These are phyloP conservation scores for Fusarium mundagurra DNA, from an alignment of 2,329 filamentous ascomycete genomes.

Conservation along the genomic window DNA sequence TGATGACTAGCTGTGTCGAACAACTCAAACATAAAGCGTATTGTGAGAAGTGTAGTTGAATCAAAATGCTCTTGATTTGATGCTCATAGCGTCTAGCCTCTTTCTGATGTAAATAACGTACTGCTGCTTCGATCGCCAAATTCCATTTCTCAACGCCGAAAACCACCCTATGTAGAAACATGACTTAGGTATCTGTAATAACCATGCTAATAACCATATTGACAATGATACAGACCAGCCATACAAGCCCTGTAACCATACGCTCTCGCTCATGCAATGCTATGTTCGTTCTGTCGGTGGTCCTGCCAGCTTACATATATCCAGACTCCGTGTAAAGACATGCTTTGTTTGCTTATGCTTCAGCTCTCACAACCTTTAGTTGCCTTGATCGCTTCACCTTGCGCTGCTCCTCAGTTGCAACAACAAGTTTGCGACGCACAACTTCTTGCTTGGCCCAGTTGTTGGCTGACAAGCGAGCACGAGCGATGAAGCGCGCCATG, in stretches of 20 bases:
- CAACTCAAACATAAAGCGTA: constrained; percentile 7
- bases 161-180: constrained; percentile 6
- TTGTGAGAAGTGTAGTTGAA: neutral
- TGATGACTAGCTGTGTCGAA: neutral
- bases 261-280: constrained; percentile 20
- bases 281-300: constrained; percentile 2
- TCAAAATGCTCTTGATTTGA: constrained; percentile 27
- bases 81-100: constrained; percentile 6
- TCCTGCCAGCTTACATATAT: neutral
- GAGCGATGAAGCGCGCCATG: constrained; percentile 63
- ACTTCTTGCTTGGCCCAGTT: constrained; percentile 63
- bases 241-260: constrained; percentile 1
- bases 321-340: neutral
- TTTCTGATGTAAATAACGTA: neutral
- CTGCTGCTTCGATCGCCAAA: constrained; percentile 5
- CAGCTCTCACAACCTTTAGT: constrained; percentile 53
- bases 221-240: neutral
- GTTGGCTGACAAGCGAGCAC: constrained; percentile 58
- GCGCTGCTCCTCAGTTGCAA: constrained; percentile 58
- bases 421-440: constrained; percentile 59
- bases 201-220: constrained; percentile 24
- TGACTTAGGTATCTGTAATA: constrained; percentile 30
- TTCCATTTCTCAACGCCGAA: constrained; percentile 13
- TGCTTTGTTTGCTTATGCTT: constrained; percentile 34
- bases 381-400: constrained; percentile 55